Evolutionary conservation across 2,329 filamentous ascomycete species (phyloP).

Genomic region (Alternaria solani): DNA sequence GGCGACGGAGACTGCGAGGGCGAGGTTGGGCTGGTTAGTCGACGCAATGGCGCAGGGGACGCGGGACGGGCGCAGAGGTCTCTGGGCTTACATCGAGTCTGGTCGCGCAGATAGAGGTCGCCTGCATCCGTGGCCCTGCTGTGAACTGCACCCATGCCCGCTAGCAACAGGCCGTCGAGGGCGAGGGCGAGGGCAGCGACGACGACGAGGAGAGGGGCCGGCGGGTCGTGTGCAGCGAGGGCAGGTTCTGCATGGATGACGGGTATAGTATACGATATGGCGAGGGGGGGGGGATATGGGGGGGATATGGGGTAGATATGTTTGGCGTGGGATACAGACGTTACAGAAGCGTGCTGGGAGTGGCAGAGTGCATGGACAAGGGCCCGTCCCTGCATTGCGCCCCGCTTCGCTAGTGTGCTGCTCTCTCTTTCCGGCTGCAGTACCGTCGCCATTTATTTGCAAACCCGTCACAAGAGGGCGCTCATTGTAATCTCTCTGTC

Average conservation of each 20-base stretch:
- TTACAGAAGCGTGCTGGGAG: neutral
- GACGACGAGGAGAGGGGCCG: neutral
- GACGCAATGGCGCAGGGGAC: neutral
- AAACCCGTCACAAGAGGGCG: too few species aligned
- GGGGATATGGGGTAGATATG: neutral
- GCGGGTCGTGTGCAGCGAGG: neutral
- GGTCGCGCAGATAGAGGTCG: conserved; percentile 85
- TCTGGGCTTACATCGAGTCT: conserved; percentile 77
- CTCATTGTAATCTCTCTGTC: neutral
- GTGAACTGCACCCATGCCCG: conserved; percentile 85
- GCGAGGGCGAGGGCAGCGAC: neutral
- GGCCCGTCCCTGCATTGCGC: neutral
- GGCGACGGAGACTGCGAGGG: conserved; percentile 78
- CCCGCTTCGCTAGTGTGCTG: neutral
- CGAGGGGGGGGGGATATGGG: too few species aligned
- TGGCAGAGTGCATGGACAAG: neutral
- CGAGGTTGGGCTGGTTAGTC: conserved; percentile 28
- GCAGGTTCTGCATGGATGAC: neutral
- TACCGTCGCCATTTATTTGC: neutral
- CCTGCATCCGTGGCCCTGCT: conserved; percentile 83
- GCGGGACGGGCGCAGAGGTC: neutral
- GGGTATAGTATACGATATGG: neutral
- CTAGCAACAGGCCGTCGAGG: conserved; percentile 22
- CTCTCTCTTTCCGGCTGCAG: neutral
- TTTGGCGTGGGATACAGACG: neutral